Base-by-base conservation (phyloP, 192 early-diverging fungal genomes). In the Coemansia sp. region DNA sequence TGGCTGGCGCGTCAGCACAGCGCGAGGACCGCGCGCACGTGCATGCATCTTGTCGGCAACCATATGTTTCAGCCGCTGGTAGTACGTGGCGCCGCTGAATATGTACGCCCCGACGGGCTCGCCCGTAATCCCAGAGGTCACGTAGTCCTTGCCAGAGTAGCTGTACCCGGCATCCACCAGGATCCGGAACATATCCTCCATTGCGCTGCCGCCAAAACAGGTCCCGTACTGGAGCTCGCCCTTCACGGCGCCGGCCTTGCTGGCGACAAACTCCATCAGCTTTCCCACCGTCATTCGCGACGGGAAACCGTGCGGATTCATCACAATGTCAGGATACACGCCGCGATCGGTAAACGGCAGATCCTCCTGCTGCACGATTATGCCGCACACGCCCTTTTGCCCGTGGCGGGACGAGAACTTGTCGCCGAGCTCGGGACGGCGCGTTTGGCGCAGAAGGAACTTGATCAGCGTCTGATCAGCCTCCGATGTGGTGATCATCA, bases 21-120 rank as follows among this genome's bases (percentile, higher is more conserved):
- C 94, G 26, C 93, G 88, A n/a, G 95, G 95, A 65, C 97, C 97
- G 41, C 91, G 73, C 37, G 93, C 87, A 70, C 97, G 90, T 15
- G 95, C 94, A 75, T 98, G 95, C 95, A 99, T 99, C 84, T 99
- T 99, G 84, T 99, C 97, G 83, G 95, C 91, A 4, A 99, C 95
- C 95, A 98, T 98, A 69, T 99, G 97, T 87, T 99, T 99, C 56
- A 99, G 86, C 68, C 95, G 95, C 81, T 98, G 95, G 77, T 99
- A 99, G 73, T 97, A 94, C 15, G 97, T 90, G 9, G 94, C 94
- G 40, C 97, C 97, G 85, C 93, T 94, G 84, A 98, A 99, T 12
- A 99, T 97, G 68, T 96, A 99, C 0, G 97, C 95, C 23, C 89
- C 87, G 21, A 99, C 72, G 0, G 94, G 91, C 73, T 99, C 95